phyloP scores from a whole-genome alignment of 495 filamentous ascomycete species.

The Podospora bellae-mahoneyi region DNA sequence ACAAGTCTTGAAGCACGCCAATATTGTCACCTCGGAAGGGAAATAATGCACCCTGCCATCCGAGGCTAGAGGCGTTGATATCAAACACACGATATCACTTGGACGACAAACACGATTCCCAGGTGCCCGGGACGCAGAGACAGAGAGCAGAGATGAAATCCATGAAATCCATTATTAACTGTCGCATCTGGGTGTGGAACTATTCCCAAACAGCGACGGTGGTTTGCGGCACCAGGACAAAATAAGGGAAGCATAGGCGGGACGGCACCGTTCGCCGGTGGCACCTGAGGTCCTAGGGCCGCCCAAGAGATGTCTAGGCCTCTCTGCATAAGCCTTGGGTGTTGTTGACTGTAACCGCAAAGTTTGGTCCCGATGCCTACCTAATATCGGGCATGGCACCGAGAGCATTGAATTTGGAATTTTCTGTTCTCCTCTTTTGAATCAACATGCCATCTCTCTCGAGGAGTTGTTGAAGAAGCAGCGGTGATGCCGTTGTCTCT shows the following conservation, averaged over 20 bases:
- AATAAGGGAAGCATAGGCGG: constrained; percentile 7
- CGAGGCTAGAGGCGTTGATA: background rate
- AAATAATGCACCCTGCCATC: background rate
- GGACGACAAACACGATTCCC: background rate
- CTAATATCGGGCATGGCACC: background rate
- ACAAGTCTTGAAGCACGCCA: background rate
- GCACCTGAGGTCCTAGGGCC: background rate
- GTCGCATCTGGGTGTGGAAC: background rate
- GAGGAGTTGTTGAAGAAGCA: no score
- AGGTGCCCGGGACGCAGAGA: constrained; percentile 7
- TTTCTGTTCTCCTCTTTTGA: background rate
- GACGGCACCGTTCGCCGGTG: constrained; percentile 6
- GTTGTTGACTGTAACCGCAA: background rate
- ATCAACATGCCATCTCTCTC: no score
- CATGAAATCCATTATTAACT: background rate
- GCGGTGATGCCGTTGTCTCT: background rate
- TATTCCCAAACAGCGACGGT: constrained; percentile 1
- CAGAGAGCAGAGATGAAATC: background rate
- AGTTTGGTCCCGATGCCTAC: constrained; percentile 2
- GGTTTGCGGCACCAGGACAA: background rate
- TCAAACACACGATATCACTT: background rate
- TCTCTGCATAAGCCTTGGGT: background rate
- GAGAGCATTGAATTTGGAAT: no score
- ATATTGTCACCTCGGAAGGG: background rate
- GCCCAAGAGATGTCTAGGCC: background rate